Evolutionary conservation across 495 filamentous ascomycete genomes (phyloP), one percentile per base, ranked within the genome.

Genomic region (Saxophila tyrrhenica): DNA sequence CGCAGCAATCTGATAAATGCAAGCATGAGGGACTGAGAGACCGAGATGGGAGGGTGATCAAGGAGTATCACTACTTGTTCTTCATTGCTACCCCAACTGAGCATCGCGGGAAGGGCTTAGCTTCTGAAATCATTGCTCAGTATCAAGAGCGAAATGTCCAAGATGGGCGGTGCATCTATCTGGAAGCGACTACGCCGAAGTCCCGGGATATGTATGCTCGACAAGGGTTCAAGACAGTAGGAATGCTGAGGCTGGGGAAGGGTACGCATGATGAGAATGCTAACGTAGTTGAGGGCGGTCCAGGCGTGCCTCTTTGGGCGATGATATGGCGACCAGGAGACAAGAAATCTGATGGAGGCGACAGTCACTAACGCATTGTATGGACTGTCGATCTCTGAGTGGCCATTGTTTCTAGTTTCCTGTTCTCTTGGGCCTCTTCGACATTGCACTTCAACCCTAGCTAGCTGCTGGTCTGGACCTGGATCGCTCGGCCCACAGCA

Each of bases 111-210:
- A 44, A 55, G 24, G 56, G 57, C 10, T 53, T 62, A 2, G 43
- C 46, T 7, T 29, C 51, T 15, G 42, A n/a, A 2, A 15, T 62
- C 1, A 48, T 62, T 15, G 21, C 20, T 16, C 15, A 50, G 2
- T 20, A 50, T 2, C 48, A 59, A 50, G n/a, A 41, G 43, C n/a
- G 39, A 17, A 52, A 49, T 1, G 25, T 29, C 22, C 25, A 39
- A 15, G 56, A 42, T 3, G 48, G 51, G 20, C 16, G 45, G 43
- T 56, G 52, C 20, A 39, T 62, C 39, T 62, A 56, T 56, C n/a
- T 62, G 1, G 60, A 62, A 49, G 60, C 60, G 1, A 62, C 55
- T 11, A 57, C 55, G 1, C 10, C 22, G 24, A 11, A n/a, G 7
- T 46, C 55, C 5, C 9, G 25, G 39, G 32, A 52, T 35, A 20